Evolutionary conservation across 2,329 filamentous ascomycete genomes (phyloP), one percentile per base, ranked within the genome.

Genomic region (Penicillium occitanis): DNA sequence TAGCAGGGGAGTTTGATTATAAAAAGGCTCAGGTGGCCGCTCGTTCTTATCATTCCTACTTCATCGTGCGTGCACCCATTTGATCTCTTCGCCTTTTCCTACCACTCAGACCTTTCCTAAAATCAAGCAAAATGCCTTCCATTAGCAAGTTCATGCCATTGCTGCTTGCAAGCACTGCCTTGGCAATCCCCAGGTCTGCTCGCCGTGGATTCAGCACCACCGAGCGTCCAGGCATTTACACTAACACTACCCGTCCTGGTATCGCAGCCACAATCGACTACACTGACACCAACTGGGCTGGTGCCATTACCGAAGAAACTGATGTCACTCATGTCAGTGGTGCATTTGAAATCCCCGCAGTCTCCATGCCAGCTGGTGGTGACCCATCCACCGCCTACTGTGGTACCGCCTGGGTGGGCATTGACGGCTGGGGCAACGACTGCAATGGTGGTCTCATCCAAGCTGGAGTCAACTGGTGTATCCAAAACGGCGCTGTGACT

Each of bases 401-500:
- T 19, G 64, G 64, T 28, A 46, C 44, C 25, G 64, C 64, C n/a
- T 65, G 64, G 64, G 57, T 61, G 14, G 64, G 64, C 33, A 65
- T 65, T 65, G 64, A 65, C 14, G 64, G 64, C 14, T 61, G 37
- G 33, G 19, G 17, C 35, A 61, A 65, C 48, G 64, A 61, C 48
- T 65, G 64, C 17, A 42, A 61, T 30, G 64, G 64, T 5, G 64
- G 64, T 25, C 64, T 65, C 13, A 61, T 65, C 19, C 64, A 65
- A 28, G 64, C 64, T 22, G 64, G 64, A 17, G 11, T 61, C n/a
- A 53, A 61, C 22, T 65, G 64, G 64, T 65, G 64, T 48, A 65
- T 61, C 37, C 64, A 65, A 28, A 57, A 61, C 25, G 58, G 58
- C 25, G 48, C 33, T 8, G 57, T 61, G 0, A 37, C 46, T 11